These are phyloP conservation scores for Zygotorulaspora mrakii DNA, from an alignment of 1,139 yeast species.

Conservation along the genomic window DNA sequence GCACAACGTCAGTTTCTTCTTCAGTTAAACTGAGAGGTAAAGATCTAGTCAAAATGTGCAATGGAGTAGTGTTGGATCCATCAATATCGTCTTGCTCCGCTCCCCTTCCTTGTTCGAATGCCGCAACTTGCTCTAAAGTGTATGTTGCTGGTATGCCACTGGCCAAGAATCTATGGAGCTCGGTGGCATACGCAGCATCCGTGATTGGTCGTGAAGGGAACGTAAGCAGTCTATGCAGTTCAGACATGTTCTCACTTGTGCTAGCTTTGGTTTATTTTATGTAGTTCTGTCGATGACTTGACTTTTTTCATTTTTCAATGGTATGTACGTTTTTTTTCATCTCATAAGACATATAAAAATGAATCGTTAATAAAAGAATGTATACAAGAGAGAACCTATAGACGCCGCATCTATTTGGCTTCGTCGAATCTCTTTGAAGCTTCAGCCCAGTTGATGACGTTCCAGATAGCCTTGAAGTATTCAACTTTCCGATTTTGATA, in stretches of 20 bases:
- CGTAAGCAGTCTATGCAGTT: conserved; percentile 63
- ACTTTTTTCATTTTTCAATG: neutral
- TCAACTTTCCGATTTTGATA: conserved; percentile 92
- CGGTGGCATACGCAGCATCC: conserved; percentile 41
- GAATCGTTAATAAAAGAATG: neutral
- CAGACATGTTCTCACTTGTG: no score
- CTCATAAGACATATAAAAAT: conserved; percentile 2
- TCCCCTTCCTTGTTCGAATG: conserved; percentile 42
- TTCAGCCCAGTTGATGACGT: conserved; percentile 93
- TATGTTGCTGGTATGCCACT: conserved; percentile 79
- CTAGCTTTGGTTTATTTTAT: neutral
- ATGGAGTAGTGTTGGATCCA: conserved; percentile 66
- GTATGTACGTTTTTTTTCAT: no score
- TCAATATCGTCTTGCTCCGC: conserved; percentile 41
- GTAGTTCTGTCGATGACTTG: neutral
- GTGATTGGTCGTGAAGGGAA: conserved; percentile 56
- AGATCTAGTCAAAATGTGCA: conserved; percentile 54
- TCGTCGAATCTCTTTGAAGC: conserved; percentile 58
- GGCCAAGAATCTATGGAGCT: conserved; percentile 46
- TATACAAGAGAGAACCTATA: no score
- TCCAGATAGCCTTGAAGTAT: conserved; percentile 96
- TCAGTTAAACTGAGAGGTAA: conserved; percentile 46
- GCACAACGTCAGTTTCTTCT: conserved; percentile 48
- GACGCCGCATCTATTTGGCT: conserved; percentile 11
- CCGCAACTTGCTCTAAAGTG: conserved; percentile 71